Conservation (phyloP, 1,284 basidiomycete genomes). For the Sanguinoderma infundibulare region DNA sequence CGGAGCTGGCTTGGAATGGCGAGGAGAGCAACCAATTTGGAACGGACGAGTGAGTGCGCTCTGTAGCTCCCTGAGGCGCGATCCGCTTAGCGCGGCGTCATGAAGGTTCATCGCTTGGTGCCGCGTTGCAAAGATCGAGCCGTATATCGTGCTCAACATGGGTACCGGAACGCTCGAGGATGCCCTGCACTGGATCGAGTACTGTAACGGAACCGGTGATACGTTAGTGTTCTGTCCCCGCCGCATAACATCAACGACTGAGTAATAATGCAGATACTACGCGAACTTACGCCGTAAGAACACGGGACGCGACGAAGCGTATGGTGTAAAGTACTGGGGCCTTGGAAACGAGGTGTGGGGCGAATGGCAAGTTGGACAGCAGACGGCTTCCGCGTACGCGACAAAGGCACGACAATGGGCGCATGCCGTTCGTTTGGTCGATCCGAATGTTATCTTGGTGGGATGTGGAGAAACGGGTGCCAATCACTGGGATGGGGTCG, state of each 20-base stretch:
- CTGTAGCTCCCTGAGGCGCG: too few species aligned
- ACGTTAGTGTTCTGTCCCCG: slow-evolving; percentile 29
- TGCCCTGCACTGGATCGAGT: slow-evolving; percentile 69
- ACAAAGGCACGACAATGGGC: slow-evolving; percentile 67
- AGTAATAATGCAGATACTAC: slow-evolving; percentile 46
- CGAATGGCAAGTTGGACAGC: slow-evolving; percentile 70
- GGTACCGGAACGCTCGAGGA: slow-evolving; percentile 67
- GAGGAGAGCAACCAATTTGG: slow-evolving; percentile 71
- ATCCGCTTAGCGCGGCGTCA: background rate
- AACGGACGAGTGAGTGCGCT: slow-evolving; percentile 49
- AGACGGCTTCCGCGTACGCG: slow-evolving; percentile 61
- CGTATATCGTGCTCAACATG: slow-evolving; percentile 71
- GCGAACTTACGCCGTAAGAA: slow-evolving; percentile 65
- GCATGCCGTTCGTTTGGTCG: slow-evolving; percentile 62
- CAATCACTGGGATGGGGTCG: slow-evolving; percentile 40
- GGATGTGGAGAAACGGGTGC: slow-evolving; percentile 62
- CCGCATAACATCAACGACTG: slow-evolving; percentile 20
- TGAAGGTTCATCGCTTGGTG: slow-evolving; percentile 54
- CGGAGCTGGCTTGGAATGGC: slow-evolving; percentile 70
- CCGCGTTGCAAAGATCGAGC: slow-evolving; percentile 53
- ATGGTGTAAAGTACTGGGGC: slow-evolving; percentile 42
- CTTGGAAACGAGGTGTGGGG: slow-evolving; percentile 61
- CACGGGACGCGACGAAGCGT: slow-evolving; percentile 57
- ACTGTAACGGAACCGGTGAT: slow-evolving; percentile 57
- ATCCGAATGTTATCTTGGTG: slow-evolving; percentile 60